Evolutionary conservation across 2,329 filamentous ascomycete genomes (phyloP).

Genomic region (Apiospora saccharicola): DNA sequence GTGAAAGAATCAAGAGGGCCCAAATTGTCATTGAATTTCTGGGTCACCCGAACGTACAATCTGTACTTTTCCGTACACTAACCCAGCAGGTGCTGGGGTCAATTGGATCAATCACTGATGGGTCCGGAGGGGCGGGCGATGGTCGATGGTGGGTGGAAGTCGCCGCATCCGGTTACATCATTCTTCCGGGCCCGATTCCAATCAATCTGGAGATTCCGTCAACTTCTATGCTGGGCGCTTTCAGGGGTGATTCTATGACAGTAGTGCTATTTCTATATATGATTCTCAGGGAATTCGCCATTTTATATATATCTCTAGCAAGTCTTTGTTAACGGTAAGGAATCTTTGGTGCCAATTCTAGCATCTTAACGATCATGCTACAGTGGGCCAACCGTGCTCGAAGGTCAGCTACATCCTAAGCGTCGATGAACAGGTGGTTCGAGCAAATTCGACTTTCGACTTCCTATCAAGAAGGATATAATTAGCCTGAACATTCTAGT

Average conservation of each 20-base stretch:
- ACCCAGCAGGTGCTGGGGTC: not conserved
- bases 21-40: slow-evolving; percentile 3
- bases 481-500: not conserved
- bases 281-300: not conserved
- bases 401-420: not conserved
- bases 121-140: slow-evolving; percentile 10
- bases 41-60: slow-evolving; percentile 12
- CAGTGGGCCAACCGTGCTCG: not conserved
- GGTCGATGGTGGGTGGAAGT: not conserved
- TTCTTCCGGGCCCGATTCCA: slow-evolving; percentile 9
- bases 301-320: not conserved
- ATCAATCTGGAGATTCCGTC: not conserved
- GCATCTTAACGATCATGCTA: not conserved
- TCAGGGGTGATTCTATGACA: not conserved
- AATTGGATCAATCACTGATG: not conserved
- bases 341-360: not conserved
- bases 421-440: not conserved
- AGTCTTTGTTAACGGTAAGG: not conserved
- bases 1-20: slow-evolving; percentile 14
- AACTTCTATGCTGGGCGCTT: not conserved
- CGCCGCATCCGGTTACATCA: slow-evolving; percentile 18
- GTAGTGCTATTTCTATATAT: not conserved
- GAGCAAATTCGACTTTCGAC: not conserved
- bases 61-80: slow-evolving; percentile 21
- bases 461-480: not conserved